These are phyloP conservation scores for Pharnaceum exiguum DNA, from an alignment of 148 eudicot species.

Conservation along the genomic window DNA sequence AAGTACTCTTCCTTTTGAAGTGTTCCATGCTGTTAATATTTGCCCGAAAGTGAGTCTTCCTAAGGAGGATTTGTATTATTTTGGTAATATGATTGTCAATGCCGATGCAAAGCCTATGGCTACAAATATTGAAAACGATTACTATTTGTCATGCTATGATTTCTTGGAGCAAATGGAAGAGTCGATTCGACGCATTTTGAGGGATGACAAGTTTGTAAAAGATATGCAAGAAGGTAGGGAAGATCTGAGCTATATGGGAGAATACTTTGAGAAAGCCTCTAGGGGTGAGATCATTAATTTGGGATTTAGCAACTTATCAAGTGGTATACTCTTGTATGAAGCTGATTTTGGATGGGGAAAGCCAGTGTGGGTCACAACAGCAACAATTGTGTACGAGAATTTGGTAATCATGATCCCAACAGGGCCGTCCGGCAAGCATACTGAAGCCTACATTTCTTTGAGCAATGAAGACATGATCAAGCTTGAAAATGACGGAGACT, in stretches of 20 bases:
- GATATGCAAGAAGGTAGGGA: constrained; percentile 5
- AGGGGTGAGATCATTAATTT: constrained; percentile 11
- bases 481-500: constrained; percentile 14
- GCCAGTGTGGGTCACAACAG: constrained; percentile 23
- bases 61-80: constrained; percentile 12
- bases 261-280: constrained; percentile 1
- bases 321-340: constrained; percentile 21
- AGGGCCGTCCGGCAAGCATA: constrained; percentile 6
- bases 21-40: constrained; percentile 23
- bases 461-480: constrained; percentile 13
- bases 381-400: constrained; percentile 7
- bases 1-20: background rate
- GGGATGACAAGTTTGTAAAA: background rate
- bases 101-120: background rate
- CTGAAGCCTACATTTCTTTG: constrained; percentile 2
- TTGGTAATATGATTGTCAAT: constrained; percentile 23
- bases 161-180: constrained; percentile 1
- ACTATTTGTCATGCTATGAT: background rate
- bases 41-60: constrained; percentile 20
- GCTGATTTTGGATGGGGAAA: constrained; percentile 41
- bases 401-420: constrained; percentile 1
- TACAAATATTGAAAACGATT: background rate
- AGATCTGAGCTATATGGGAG: constrained; percentile 8
- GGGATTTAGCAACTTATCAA: constrained; percentile 18
- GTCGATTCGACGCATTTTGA: background rate